Percentiles rank a stretch among this genome's conserved stretches.
Conservation (phyloP, 2,329 filamentous ascomycete genomes). For the Penicillium sp. region DNA sequence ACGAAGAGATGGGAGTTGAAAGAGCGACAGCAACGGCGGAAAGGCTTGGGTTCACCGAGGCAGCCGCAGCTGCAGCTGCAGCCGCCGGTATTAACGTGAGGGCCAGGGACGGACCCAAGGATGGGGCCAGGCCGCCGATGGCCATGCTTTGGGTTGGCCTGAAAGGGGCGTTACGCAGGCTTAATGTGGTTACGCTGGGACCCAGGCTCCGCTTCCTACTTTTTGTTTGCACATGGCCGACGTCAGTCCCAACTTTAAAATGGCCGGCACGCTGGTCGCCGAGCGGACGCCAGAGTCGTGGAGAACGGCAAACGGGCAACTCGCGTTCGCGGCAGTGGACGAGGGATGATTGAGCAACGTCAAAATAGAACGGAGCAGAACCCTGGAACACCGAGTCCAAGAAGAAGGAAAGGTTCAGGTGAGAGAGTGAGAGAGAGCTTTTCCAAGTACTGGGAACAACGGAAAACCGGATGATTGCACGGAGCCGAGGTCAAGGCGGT, state of each 20-base stretch:
- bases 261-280: background rate
- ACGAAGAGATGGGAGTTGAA: background rate
- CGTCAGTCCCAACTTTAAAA: constrained; percentile 7
- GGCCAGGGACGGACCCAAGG: constrained; percentile 17
- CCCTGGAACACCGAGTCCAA: too few species aligned
- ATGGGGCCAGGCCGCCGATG: constrained; percentile 10
- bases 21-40: constrained; percentile 10
- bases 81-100: constrained; percentile 15
- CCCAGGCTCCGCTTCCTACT: constrained; percentile 6
- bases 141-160: constrained; percentile 6
- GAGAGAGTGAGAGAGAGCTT: too few species aligned
- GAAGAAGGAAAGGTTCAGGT: too few species aligned
- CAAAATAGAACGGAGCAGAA: too few species aligned
- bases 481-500: too few species aligned
- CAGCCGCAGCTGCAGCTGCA: constrained; percentile 8
- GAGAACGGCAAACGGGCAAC: constrained; percentile 18
- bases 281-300: constrained; percentile 2
- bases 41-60: background rate
- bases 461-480: too few species aligned
- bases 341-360: constrained; percentile 5
- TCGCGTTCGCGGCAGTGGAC: constrained; percentile 12
- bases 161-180: background rate
- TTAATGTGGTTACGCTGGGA: background rate
- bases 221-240: background rate
- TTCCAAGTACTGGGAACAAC: too few species aligned